Conservation (phyloP, 768 basidiomycete species). For the Boletus subparvulus region DNA sequence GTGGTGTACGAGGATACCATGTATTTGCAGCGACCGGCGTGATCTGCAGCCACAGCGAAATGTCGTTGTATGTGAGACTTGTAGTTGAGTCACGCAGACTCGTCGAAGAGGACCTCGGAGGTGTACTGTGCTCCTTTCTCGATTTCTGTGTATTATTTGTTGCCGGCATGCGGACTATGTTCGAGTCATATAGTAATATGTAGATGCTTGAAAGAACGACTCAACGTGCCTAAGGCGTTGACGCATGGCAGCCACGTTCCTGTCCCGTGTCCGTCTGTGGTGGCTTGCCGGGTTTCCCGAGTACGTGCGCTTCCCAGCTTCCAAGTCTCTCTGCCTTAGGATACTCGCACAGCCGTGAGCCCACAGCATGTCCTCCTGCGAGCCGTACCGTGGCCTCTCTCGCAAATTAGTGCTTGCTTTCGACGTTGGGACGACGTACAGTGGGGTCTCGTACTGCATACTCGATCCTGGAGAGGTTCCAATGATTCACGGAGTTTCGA, state of each 20-base stretch:
- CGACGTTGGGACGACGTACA: constrained; percentile 46
- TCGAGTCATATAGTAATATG: too few species aligned
- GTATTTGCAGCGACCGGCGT: background rate
- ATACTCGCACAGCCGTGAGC: background rate
- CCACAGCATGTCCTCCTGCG: constrained; percentile 24
- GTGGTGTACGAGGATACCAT: constrained; percentile 27
- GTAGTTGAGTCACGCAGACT: too few species aligned
- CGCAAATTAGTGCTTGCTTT: constrained; percentile 46
- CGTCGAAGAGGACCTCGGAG: too few species aligned
- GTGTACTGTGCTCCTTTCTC: background rate
- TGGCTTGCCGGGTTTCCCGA: background rate
- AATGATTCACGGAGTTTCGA: constrained; percentile 27
- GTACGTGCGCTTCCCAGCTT: background rate
- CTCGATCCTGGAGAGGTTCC: constrained; percentile 37
- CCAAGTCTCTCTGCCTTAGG: background rate
- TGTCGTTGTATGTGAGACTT: background rate
- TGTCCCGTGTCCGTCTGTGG: background rate
- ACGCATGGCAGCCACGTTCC: background rate
- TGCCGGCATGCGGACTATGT: background rate
- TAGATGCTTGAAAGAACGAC: too few species aligned
- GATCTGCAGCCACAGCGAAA: background rate
- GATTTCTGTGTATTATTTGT: background rate
- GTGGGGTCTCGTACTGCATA: constrained; percentile 39
- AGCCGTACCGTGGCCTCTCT: constrained; percentile 37
- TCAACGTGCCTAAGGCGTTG: background rate